Conservation (phyloP, 2,329 filamentous ascomycete species). For the Fusarium circinatum region DNA sequence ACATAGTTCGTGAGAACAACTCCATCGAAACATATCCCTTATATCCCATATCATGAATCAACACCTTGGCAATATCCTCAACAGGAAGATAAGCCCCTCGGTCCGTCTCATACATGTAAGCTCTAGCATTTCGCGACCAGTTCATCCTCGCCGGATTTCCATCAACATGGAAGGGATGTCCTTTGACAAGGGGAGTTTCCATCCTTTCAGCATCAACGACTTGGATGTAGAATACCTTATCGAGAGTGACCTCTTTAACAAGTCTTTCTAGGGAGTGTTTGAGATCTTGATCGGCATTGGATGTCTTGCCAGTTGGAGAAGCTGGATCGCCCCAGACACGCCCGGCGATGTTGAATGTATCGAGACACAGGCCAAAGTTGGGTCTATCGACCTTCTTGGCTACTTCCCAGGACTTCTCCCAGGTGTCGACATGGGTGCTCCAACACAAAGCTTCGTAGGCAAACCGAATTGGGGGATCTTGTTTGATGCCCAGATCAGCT, state of each 20-base stretch:
- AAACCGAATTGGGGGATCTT: not conserved
- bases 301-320: not conserved
- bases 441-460: conserved; percentile 8
- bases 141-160: conserved; percentile 9
- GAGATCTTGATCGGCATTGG: conserved; percentile 6
- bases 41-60: conserved; percentile 2
- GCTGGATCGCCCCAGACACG: conserved; percentile 15
- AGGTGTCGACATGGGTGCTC: conserved; percentile 6
- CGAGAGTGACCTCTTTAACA: not conserved
- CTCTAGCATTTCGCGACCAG: conserved; percentile 10
- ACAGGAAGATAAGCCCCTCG: not conserved
- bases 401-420: conserved; percentile 16
- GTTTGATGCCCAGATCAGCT: not conserved
- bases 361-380: conserved; percentile 8
- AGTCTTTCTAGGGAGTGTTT: not conserved
- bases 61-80: not conserved
- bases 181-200: not conserved
- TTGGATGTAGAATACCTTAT: conserved; percentile 9
- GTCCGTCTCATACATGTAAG: conserved; percentile 5
- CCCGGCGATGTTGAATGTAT: conserved; percentile 7
- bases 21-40: conserved; percentile 13
- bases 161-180: conserved; percentile 2
- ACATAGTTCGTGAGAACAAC: conserved; percentile 14
- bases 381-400: not conserved
- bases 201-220: conserved; percentile 9